Base-by-base conservation (phyloP, 805 yeast genomes). In the Starmerella sp. region DNA sequence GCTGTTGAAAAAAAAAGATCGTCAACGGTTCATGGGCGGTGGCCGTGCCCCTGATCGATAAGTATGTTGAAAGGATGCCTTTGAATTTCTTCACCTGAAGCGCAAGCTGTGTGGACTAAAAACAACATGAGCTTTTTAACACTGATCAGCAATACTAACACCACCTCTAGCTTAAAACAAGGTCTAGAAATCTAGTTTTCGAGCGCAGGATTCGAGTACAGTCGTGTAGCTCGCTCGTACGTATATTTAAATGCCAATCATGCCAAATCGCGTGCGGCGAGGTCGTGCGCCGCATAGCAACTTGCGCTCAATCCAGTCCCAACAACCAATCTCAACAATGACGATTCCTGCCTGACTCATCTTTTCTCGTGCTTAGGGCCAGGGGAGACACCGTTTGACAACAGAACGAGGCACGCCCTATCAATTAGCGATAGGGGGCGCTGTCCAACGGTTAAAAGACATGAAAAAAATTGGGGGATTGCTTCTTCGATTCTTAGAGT, bases 31-130 rank as follows among this genome's bases (percentile, higher is more conserved):
- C 29, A 8, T 39, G 8, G 43, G 41, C 41, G 5, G 43, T 39
- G n/a, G n/a, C 41, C n/a, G n/a, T 37, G 41, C n/a, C n/a, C 41
- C 41, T 8, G 48, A 30, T 31, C 48, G 50, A 54, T 56, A 54
- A 51, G 66, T 63, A 63, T 62, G 73, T 70, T 68, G 73, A 64
- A 57, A 67, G 61, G 67, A 62, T 60, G 63, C 59, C 46, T 61
- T 43, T 65, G 73, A 71, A 71, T 69, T 70, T 70, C 73, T 70
- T 71, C 73, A 68, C 63, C 73, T 66, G 73, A 70, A 68, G 28
- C 49, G 49, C 15, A 37, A 45, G 28, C 39, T 58, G 44, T 64
- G 69, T 64, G 68, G 68, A 53, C 45, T 31, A 63, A 55, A 56
- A 63, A 65, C 61, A 58, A 57, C 54, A 64, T 65, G 74, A 71